Conservation (phyloP, 2,329 filamentous ascomycete species). For the Apiospora pterosperma region DNA sequence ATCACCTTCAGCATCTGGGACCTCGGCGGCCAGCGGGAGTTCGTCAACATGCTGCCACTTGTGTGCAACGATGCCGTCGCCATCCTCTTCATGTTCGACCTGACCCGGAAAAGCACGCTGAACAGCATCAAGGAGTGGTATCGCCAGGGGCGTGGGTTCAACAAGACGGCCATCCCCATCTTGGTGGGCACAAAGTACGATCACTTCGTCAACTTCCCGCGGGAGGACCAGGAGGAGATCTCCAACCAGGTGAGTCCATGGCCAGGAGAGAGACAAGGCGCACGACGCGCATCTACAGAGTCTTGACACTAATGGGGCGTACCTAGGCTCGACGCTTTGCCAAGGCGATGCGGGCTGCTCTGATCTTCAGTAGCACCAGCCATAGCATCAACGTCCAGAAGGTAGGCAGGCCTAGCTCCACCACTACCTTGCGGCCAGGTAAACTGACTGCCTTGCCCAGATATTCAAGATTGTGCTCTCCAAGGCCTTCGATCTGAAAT, state of each 20-base stretch:
- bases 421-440: background rate
- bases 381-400: constrained; percentile 99
- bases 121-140: constrained; percentile 99
- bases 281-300: constrained; percentile 2
- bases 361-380: constrained; percentile 98
- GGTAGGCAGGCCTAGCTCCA: constrained; percentile 49
- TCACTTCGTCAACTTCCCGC: constrained; percentile 97
- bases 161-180: constrained; percentile 99
- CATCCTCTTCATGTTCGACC: constrained; percentile 99
- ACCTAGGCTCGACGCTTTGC: constrained; percentile 88
- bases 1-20: constrained; percentile 99
- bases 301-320: constrained; percentile 10
- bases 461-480: constrained; percentile 99
- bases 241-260: constrained; percentile 72
- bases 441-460: constrained; percentile 41
- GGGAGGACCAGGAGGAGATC: constrained; percentile 97
- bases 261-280: background rate
- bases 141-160: constrained; percentile 93
- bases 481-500: constrained; percentile 97
- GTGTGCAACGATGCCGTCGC: constrained; percentile 99
- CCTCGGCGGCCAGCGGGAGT: constrained; percentile 93
- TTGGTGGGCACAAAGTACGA: constrained; percentile 98
- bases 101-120: constrained; percentile 95
- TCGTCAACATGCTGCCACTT: constrained; percentile 99
- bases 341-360: constrained; percentile 94